phyloP scores from a whole-genome alignment of 306 rosid species.

The Vicia faba region DNA sequence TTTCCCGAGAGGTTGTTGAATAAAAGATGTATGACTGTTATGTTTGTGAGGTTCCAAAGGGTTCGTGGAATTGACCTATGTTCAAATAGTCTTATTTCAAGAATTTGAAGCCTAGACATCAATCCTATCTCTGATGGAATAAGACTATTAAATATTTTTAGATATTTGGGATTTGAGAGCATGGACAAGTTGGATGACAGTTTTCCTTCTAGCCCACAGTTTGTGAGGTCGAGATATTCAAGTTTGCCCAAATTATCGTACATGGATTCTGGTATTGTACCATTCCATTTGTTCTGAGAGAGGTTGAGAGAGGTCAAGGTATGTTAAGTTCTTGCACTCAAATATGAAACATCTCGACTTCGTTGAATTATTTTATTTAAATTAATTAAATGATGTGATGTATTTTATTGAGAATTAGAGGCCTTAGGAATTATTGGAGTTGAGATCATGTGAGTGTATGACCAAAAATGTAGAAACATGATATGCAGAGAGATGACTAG shows the following conservation, averaged over 20 bases:
- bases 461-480: too few species aligned
- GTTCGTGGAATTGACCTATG: slow-evolving; percentile 50
- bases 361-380: too few species aligned
- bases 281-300: slow-evolving; percentile 43
- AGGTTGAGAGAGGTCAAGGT: slow-evolving; percentile 65
- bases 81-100: too few species aligned
- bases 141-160: slow-evolving; percentile 50
- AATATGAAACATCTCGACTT: too few species aligned
- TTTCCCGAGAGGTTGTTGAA: slow-evolving; percentile 51
- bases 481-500: too few species aligned
- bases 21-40: slow-evolving; percentile 41
- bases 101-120: slow-evolving; percentile 37
- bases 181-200: slow-evolving; percentile 55
- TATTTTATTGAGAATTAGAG: too few species aligned
- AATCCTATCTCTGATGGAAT: slow-evolving; percentile 50
- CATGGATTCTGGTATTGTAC: slow-evolving; percentile 53
- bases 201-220: slow-evolving; percentile 44
- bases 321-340: slow-evolving; percentile 53
- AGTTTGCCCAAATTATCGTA: slow-evolving; percentile 53
- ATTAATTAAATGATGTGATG: too few species aligned
- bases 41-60: slow-evolving; percentile 49
- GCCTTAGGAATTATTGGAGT: too few species aligned
- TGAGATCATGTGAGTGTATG: too few species aligned
- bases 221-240: slow-evolving; percentile 59
- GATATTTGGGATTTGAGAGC: slow-evolving; percentile 59